Conservation (phyloP, 1,284 basidiomycete genomes). For the Microbotryum violaceum region DNA sequence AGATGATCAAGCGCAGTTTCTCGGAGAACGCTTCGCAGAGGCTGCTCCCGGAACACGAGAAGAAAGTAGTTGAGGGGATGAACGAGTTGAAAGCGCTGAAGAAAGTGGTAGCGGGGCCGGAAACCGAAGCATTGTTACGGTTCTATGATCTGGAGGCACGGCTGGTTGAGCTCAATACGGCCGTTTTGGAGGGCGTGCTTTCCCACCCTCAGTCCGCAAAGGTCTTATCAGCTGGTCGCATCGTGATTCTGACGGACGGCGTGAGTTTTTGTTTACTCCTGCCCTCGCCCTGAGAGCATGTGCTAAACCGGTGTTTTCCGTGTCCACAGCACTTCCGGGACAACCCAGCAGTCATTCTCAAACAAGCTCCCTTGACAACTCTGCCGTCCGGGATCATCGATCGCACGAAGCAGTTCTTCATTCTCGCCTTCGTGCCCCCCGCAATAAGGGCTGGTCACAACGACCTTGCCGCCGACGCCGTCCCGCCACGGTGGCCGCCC, state of each 20-base stretch:
- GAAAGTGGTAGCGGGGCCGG: conserved; percentile 52
- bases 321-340: conserved; percentile 63
- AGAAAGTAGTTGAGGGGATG: conserved; percentile 72
- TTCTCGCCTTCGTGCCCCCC: conserved; percentile 59
- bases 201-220: conserved; percentile 61
- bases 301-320: not conserved
- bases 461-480: conserved; percentile 52
- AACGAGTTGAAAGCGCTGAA: conserved; percentile 58
- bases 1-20: conserved; percentile 99
- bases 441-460: conserved; percentile 42
- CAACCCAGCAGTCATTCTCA: conserved; percentile 68
- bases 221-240: conserved; percentile 62
- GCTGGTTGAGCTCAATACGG: conserved; percentile 59
- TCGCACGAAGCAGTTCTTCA: conserved; percentile 56
- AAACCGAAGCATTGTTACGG: conserved; percentile 55
- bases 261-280: conserved; percentile 47
- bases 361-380: conserved; percentile 52
- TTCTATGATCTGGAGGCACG: conserved; percentile 71
- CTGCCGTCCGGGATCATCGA: conserved; percentile 46
- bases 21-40: conserved; percentile 95
- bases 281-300: not conserved
- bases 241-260: conserved; percentile 73
- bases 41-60: conserved; percentile 85
- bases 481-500: conserved; percentile 53
- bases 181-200: conserved; percentile 58